Evolutionary conservation across 2,329 filamentous ascomycete species (phyloP).

Genomic region (Paecilomyces dactylethromorphus): DNA sequence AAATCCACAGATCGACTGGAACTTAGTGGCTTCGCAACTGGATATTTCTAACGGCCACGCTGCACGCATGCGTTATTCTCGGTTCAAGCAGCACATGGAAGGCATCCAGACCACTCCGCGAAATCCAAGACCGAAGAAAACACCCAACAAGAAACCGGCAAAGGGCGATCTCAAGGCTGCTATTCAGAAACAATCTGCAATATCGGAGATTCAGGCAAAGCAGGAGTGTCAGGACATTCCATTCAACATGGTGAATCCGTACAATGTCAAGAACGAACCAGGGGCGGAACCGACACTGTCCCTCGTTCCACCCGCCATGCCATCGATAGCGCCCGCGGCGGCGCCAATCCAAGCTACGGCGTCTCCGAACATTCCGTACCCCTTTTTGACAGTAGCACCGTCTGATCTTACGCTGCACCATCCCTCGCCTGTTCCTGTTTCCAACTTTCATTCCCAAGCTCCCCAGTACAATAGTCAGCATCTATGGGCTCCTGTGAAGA

Average conservation of each 20-base stretch:
- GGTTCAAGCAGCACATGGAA: slow-evolving; percentile 50
- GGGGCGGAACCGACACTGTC: slow-evolving; percentile 1
- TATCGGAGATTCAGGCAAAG: slow-evolving; percentile 4
- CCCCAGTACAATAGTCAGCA: slow-evolving; percentile 4
- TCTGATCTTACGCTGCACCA: slow-evolving; percentile 12
- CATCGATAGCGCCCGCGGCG: slow-evolving; percentile 5
- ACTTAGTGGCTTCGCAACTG: slow-evolving; percentile 41
- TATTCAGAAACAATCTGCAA: slow-evolving; percentile 6
- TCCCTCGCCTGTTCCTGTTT: slow-evolving; percentile 3
- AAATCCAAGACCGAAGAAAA: slow-evolving; percentile 18
- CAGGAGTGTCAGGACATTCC: not conserved
- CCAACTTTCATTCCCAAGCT: not conserved
- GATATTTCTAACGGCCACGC: slow-evolving; percentile 52
- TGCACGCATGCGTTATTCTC: slow-evolving; percentile 51
- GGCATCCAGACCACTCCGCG: slow-evolving; percentile 23
- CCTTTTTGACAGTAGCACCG: slow-evolving; percentile 10
- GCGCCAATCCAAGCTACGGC: not conserved
- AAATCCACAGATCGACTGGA: slow-evolving; percentile 46
- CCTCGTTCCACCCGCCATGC: slow-evolving; percentile 5
- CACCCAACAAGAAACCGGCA: slow-evolving; percentile 9
- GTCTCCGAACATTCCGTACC: slow-evolving; percentile 5
- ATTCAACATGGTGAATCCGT: not conserved
- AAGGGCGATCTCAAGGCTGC: slow-evolving; percentile 10
- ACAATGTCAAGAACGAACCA: slow-evolving; percentile 2
- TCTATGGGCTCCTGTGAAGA: slow-evolving; percentile 19